These are phyloP conservation scores for Lotus japonicus DNA, from an alignment of 306 rosid genomes.

Conservation along the genomic window DNA sequence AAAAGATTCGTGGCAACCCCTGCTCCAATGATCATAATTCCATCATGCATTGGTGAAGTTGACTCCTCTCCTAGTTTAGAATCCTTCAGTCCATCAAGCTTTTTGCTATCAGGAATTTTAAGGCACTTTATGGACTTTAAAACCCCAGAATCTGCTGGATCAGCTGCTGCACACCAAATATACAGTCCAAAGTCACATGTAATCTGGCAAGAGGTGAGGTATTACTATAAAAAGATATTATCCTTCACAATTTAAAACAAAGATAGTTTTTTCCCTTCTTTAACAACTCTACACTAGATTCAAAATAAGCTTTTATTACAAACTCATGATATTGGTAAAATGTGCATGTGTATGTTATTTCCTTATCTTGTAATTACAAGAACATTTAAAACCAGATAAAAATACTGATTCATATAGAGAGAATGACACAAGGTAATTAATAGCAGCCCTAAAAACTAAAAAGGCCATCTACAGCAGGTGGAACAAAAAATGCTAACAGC, in stretches of 20 bases:
- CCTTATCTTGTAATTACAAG: background rate
- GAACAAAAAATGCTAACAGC: background rate
- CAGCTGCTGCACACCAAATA: slow-evolving; percentile 97
- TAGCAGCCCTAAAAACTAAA: background rate
- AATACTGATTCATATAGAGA: background rate
- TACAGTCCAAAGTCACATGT: slow-evolving; percentile 79
- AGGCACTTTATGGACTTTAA: slow-evolving; percentile 85
- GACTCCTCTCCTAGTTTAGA: slow-evolving; percentile 69
- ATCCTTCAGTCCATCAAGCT: slow-evolving; percentile 39
- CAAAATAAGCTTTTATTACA: background rate
- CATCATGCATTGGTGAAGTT: slow-evolving; percentile 53
- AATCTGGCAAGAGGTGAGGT: slow-evolving; percentile 55
- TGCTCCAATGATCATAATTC: too few species aligned
- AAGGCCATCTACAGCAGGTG: background rate
- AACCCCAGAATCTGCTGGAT: slow-evolving; percentile 95
- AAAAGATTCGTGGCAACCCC: too few species aligned
- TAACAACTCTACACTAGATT: background rate
- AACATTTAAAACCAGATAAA: slow-evolving; percentile 1
- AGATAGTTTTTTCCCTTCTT: background rate
- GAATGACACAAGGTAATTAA: background rate
- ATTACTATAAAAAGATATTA: slow-evolving; percentile 18
- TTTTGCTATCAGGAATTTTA: slow-evolving; percentile 46
- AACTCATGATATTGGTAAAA: background rate
- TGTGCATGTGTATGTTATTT: background rate
- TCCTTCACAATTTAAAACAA: background rate